Base-by-base conservation (phyloP, 2,329 filamentous ascomycete genomes). In the Nemania serpens region DNA sequence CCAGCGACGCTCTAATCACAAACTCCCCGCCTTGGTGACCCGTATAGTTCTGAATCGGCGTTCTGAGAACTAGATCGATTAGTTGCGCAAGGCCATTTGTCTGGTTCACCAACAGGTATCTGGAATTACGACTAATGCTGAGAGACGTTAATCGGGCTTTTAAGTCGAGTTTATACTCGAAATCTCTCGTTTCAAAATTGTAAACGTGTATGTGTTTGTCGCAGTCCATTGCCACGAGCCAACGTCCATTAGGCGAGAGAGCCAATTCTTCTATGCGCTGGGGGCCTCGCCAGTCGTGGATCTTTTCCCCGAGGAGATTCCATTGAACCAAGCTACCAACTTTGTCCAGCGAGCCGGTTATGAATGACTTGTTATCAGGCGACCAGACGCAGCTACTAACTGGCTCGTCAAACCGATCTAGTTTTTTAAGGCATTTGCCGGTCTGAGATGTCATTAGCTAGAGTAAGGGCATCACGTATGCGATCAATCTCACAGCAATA, bases 381-480 rank as follows among this genome's bases (percentile, higher is more conserved):
- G 90, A 84, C 94, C 95, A 99, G n/a, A 91, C 90, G 61, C 93
- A 96, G 58, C 90, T 88, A 47, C 91, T 96, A 39, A 96, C 91
- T 0, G 93, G 91, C 69, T 97, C 89, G n/a, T 84, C 83, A 69
- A 95, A 93, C 49, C 87, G 84, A 53, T 86, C 82, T 15, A 94
- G 82, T 9, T 81, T 85, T 57, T 85, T 82, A 42, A 91, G 78
- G 46, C 87, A 79, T 41, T 79, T 77, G 0, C 91, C 91, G 5
- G 83, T 85, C 86, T 92, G 61, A 10, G 34, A 25, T 49, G 15
- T 7, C 25, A 58, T 72, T 56, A 72, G 69, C 42, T 13, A 39
- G 34, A 45, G 11, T 3, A 10, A 49, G 13, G 41, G 18, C 11
- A 20, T 37, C 17, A 36, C 2, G 18, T n/a, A 18, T 42, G 37